phyloP scores from a whole-genome alignment of 495 filamentous ascomycete genomes.

The Aspergillus ostianus region DNA sequence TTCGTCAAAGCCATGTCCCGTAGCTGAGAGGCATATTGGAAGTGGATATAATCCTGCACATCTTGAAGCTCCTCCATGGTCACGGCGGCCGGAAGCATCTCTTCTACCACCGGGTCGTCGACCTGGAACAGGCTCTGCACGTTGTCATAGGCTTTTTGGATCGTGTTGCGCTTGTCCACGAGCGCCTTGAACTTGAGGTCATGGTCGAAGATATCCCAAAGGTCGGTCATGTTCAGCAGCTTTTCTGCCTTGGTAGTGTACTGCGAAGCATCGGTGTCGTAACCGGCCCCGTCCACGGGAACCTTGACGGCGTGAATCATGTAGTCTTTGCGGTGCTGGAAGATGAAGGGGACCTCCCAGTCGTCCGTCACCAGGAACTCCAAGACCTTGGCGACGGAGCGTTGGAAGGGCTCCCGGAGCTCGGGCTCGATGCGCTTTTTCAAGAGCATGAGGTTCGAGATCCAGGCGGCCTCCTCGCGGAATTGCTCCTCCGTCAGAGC shows the following conservation, averaged over 20 bases:
- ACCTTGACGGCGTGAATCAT: constrained; percentile 87
- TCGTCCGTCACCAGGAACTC: constrained; percentile 92
- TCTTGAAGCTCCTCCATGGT: constrained; percentile 95
- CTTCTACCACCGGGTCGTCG: constrained; percentile 63
- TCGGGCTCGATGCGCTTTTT: constrained; percentile 72
- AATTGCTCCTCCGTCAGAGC: constrained; percentile 75
- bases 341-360: constrained; percentile 94
- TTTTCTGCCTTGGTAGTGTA: constrained; percentile 80
- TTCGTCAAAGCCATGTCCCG: constrained; percentile 67
- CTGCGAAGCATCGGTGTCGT: constrained; percentile 64
- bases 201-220: constrained; percentile 91
- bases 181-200: constrained; percentile 92
- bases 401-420: constrained; percentile 77
- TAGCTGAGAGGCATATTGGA: constrained; percentile 81
- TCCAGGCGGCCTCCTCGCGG: constrained; percentile 87
- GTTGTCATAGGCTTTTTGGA: constrained; percentile 74
- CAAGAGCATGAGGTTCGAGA: constrained; percentile 80
- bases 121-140: constrained; percentile 56
- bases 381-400: constrained; percentile 86
- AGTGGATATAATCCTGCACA: constrained; percentile 93
- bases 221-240: constrained; percentile 83
- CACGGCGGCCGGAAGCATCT: constrained; percentile 69
- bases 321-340: constrained; percentile 97
- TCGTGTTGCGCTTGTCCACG: constrained; percentile 79
- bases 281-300: constrained; percentile 46